Percentiles rank a stretch among this genome's conserved stretches.
Conservation (phyloP, 2,329 filamentous ascomycete species). For the Fusarium goolgardi region DNA sequence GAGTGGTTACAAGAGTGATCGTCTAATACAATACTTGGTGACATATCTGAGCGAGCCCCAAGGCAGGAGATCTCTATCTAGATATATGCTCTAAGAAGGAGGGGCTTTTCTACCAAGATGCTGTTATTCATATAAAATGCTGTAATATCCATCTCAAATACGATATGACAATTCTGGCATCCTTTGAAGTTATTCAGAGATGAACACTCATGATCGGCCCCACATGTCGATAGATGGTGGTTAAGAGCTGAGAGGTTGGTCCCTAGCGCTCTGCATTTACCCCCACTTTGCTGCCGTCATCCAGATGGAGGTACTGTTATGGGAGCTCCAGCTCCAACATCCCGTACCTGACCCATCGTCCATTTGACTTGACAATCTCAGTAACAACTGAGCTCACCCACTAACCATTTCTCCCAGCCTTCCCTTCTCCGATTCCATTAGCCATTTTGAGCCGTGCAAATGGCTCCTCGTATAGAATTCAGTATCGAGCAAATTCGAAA, state of each 20-base stretch:
- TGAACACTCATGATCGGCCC: constrained; percentile 3
- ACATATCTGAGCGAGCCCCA: not conserved
- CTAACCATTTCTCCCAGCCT: constrained; percentile 18
- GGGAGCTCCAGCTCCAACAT: constrained; percentile 23
- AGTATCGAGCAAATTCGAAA: constrained; percentile 80
- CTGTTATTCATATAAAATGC: not conserved
- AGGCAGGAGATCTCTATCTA: not conserved
- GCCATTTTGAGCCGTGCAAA: constrained; percentile 60
- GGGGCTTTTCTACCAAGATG: not conserved
- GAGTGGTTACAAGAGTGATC: not conserved
- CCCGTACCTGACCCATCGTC: constrained; percentile 3
- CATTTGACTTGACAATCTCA: constrained; percentile 3
- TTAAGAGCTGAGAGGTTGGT: not conserved
- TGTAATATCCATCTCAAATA: not conserved
- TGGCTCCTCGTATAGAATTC: constrained; percentile 78
- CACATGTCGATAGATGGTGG: constrained; percentile 6
- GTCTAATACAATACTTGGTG: not conserved
- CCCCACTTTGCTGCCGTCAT: constrained; percentile 42
- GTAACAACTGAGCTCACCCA: constrained; percentile 33
- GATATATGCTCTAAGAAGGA: not conserved
- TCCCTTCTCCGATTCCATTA: constrained; percentile 18
- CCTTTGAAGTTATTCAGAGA: constrained; percentile 1
- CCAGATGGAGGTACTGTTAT: not conserved
- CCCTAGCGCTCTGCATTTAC: constrained; percentile 1
- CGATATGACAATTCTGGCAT: no score